Base-by-base conservation (phyloP, 108 stramenopile genomes). In the Fragilaria crotonensis region DNA sequence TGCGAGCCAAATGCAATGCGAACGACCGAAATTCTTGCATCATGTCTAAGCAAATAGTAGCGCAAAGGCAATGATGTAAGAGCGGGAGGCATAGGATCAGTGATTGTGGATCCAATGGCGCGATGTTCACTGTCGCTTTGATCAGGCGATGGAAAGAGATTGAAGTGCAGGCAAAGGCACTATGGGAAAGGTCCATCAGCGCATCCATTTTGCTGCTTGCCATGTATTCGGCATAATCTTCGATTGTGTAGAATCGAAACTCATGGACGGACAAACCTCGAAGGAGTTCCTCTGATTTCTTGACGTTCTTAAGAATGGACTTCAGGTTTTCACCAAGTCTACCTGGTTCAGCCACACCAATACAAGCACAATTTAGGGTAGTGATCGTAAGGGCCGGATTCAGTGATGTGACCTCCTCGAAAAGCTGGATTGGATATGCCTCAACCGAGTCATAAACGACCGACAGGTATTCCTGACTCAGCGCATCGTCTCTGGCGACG, bases 31-130 rank as follows among this genome's bases (percentile, higher is more conserved):
- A 58, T 72, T 94, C 83, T 41, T 76, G 60, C 33, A 64, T 59
- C 87, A 96, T 77, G 51, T 83, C 80, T 45, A 96, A 72, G 55
- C 82, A 92, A 25, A 95, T 78, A 1, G 89, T 73, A 44, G 88
- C 64, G 46, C 75, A 76, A 5, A 98, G 62, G 9, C 84, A 70
- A 59, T 89, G 81, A 62, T 83, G 67, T 1, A 98, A 75, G 23
- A 94, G 57, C 46, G 88, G 81, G 25, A 90, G 60, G 50, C 74
- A 82, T 27, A 71, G 67, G 31, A 79, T 73, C 54, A 89, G 60
- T n/a, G 73, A 80, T 45, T 74, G 53, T 25, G 72, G 63, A 57
- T 95, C 94, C 59, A 84, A 56, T 44, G 82, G 86, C 7, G 90
- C 89, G 29, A 61, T 76, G 63, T 91, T 85, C 5, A 88, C 46